phyloP scores from a whole-genome alignment of 805 yeast genomes.

The Candida khao-thaluensis region DNA sequence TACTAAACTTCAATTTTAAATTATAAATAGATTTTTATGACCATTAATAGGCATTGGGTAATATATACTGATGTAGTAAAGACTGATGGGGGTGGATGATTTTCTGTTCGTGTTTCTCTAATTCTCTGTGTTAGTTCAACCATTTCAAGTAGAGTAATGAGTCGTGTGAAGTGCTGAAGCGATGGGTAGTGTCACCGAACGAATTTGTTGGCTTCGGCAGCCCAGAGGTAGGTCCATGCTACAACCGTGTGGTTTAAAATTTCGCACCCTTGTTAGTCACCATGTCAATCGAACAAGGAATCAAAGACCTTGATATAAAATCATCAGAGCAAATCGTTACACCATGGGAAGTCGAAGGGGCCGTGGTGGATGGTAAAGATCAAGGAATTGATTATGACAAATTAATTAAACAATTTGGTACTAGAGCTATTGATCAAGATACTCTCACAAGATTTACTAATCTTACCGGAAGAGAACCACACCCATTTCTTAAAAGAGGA shows the following conservation, averaged over 20 bases:
- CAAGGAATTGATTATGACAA: slow-evolving; percentile 91
- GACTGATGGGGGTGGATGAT: no score
- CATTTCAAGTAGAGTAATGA: no score
- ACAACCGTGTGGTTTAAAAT: no score
- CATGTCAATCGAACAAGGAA: slow-evolving; percentile 11
- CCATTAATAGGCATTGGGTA: slow-evolving; percentile 7
- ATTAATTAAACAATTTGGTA: slow-evolving; percentile 84
- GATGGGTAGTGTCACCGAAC: no score
- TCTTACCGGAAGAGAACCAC: slow-evolving; percentile 90
- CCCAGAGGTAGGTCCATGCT: no score
- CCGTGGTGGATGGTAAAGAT: slow-evolving; percentile 91
- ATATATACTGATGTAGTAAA: slow-evolving; percentile 3
- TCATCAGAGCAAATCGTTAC: slow-evolving; percentile 50
- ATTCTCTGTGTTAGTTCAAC: no score
- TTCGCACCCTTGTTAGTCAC: no score
- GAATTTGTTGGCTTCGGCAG: no score
- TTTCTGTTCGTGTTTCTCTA: no score
- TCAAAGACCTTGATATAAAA: slow-evolving; percentile 13
- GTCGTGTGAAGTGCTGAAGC: no score
- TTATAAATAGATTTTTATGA: slow-evolving; percentile 5
- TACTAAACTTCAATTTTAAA: slow-evolving; percentile 92
- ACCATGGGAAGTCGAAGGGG: slow-evolving; percentile 99
- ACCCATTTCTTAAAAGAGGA: slow-evolving; percentile 85
- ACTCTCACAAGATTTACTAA: slow-evolving; percentile 70
- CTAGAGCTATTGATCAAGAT: slow-evolving; percentile 66